Percentiles rank a stretch among this genome's conserved stretches.
These are phyloP conservation scores for Erythrobasidium yunnanense DNA, from an alignment of 768 basidiomycete genomes.

Conservation along the genomic window DNA sequence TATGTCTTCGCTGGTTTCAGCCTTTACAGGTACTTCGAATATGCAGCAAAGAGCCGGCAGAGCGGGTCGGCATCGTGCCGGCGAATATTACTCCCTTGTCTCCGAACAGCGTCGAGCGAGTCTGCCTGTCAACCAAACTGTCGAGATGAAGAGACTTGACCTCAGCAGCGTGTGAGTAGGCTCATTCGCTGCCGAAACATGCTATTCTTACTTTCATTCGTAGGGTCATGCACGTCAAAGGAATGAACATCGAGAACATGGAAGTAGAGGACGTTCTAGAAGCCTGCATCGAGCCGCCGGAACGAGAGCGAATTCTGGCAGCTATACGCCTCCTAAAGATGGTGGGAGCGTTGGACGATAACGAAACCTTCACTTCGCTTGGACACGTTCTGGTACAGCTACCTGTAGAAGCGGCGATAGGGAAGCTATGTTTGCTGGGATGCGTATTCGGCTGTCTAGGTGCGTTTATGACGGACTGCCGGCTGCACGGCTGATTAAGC, in stretches of 20 bases:
- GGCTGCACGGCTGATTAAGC: constrained; percentile 38
- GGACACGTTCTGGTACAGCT: constrained; percentile 78
- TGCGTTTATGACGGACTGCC: too few species aligned
- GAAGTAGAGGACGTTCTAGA: constrained; percentile 74
- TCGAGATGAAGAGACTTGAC: constrained; percentile 89
- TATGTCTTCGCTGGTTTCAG: constrained; percentile 75
- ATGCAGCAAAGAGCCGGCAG: constrained; percentile 83
- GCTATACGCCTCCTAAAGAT: constrained; percentile 69
- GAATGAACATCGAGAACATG: constrained; percentile 79
- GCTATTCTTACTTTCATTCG: neutral
- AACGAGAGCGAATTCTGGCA: constrained; percentile 58
- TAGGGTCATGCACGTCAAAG: constrained; percentile 85
- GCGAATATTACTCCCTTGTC: constrained; percentile 80
- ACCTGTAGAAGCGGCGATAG: constrained; percentile 81
- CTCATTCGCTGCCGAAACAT: neutral
- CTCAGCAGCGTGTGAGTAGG: constrained; percentile 56
- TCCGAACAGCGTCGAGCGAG: constrained; percentile 52
- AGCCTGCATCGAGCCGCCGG: constrained; percentile 80
- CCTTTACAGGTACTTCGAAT: constrained; percentile 84
- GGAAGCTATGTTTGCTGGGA: constrained; percentile 76
- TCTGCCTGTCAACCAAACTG: constrained; percentile 69
- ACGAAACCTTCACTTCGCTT: constrained; percentile 68
- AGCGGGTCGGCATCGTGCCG: constrained; percentile 78
- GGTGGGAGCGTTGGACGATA: constrained; percentile 72
- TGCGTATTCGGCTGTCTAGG: constrained; percentile 78